Evolutionary conservation across 768 basidiomycete genomes (phyloP).

Genomic region (Dioszegia crocea): DNA sequence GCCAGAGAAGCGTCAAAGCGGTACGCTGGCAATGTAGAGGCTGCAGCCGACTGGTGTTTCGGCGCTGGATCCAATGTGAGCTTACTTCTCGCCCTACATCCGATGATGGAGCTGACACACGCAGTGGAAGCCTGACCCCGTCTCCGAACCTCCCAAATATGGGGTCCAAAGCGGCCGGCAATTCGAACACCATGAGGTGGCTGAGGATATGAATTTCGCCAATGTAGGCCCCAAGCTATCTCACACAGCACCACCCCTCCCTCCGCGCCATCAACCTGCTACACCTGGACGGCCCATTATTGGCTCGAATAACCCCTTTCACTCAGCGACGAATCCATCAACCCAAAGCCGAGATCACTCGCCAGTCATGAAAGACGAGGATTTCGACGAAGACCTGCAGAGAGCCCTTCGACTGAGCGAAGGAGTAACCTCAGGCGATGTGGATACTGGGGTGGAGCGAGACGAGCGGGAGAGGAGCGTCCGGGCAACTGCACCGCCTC

Average conservation of each 20-base stretch:
- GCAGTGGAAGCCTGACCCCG: constrained; percentile 13
- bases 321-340: background rate
- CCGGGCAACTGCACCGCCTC: constrained; percentile 36
- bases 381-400: constrained; percentile 33
- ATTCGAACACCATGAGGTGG: constrained; percentile 30
- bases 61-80: constrained; percentile 19
- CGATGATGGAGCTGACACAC: background rate
- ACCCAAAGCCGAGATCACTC: background rate
- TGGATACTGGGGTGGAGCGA: background rate
- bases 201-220: background rate
- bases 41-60: constrained; percentile 42
- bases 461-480: constrained; percentile 30
- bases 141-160: background rate
- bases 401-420: constrained; percentile 24
- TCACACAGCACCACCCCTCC: background rate
- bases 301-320: constrained; percentile 16
- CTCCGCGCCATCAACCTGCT: background rate
- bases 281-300: constrained; percentile 14
- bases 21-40: constrained; percentile 18
- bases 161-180: background rate
- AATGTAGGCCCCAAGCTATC: background rate
- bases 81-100: background rate
- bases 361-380: constrained; percentile 7
- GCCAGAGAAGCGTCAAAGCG: constrained; percentile 33
- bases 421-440: background rate